Base-by-base conservation (phyloP, 2,329 filamentous ascomycete species). In the Trematosphaeria pertusa region DNA sequence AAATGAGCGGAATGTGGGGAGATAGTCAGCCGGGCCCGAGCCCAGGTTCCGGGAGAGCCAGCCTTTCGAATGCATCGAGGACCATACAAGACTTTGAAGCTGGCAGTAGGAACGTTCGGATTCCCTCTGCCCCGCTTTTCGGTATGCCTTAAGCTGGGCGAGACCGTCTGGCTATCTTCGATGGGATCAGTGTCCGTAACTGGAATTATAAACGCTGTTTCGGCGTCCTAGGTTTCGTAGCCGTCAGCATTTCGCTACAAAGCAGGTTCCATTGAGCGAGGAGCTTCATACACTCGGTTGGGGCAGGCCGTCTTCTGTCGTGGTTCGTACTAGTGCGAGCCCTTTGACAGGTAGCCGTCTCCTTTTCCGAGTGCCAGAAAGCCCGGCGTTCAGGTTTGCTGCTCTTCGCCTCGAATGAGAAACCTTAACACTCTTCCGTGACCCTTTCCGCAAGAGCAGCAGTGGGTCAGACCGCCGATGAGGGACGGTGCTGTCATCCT, bases 311-410 rank as follows among this genome's bases (percentile, higher is more conserved):
- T 61, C 53, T 28, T 50, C 53, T 39, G 63, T 61, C n/a, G 62
- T 59, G 3, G 59, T 62, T 40, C 64, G 61, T 19, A 63, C 41
- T 18, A 69, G 38, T 21, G 61, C 47, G 32, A 71, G 66, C 34
- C 60, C 50, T 41, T 61, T 54, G 32, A 63, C 52, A 44, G 62
- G 56, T 22, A 64, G 41, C 14, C 49, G 48, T 37, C 40, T 37
- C 50, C 54, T 58, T 54, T 54, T 62, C 50, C 50, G 54, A 52
- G 38, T 54, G 42, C 35, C 37, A 32, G 37, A 39, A 34, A 20
- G 19, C 17, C 14, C 35, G 14, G 30, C 31, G 15, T 24, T 21
- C 33, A 41, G 19, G 43, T 17, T 35, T 3, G 15, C 22, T 22
- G 33, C 5, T 34, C 11, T 37, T 30, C 8, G 15, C 5, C 28